These are phyloP conservation scores for Scenedesmus sp. DNA, from an alignment of 163 green algal genomes.

Conservation along the genomic window DNA sequence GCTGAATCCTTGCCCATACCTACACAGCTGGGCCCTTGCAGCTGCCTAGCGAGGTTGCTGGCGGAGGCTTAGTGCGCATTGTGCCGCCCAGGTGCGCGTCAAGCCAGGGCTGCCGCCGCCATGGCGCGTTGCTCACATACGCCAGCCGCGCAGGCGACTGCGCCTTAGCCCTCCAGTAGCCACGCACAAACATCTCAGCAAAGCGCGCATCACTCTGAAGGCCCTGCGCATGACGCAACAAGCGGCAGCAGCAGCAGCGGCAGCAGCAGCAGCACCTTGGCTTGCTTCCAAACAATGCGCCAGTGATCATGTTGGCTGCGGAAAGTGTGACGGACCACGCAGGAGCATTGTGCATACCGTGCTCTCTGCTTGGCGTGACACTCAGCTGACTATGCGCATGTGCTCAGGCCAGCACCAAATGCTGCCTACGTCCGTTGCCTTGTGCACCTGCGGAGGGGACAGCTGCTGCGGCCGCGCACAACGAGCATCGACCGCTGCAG, in stretches of 20 bases:
- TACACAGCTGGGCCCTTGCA: no score
- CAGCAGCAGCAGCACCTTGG: neutral
- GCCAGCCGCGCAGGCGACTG: slow-evolving; percentile 17
- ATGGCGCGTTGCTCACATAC: slow-evolving; percentile 6
- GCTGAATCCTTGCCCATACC: no score
- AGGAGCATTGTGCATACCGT: no score
- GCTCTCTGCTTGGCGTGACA: no score
- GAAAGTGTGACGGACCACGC: no score
- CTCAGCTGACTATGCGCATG: no score
- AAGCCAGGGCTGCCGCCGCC: neutral
- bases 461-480: no score
- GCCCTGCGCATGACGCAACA: neutral
- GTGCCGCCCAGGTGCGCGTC: neutral
- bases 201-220: slow-evolving; percentile 46
- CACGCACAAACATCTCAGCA: slow-evolving; percentile 43
- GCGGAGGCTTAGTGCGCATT: no score
- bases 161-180: slow-evolving; percentile 30
- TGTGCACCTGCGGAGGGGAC: no score
- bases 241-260: neutral
- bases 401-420: no score
- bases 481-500: neutral
- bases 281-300: neutral
- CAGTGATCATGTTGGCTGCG: no score
- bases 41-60: no score
- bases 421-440: neutral